Evolutionary conservation across 805 yeast genomes (phyloP).

Genomic region (Ogataea nakhonphanomensis): DNA sequence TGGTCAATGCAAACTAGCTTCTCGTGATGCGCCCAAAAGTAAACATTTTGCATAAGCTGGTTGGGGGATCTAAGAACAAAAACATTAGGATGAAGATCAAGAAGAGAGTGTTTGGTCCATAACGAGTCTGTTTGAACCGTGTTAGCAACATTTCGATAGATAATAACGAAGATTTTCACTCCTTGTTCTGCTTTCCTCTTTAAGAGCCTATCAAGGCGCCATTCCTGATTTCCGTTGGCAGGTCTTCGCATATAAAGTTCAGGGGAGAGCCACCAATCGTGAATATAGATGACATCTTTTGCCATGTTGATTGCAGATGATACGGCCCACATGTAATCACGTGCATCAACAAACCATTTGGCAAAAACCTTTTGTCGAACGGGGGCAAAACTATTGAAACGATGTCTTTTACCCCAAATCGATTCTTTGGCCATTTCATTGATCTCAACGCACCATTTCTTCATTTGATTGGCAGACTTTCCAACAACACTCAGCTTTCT

Average conservation of each 20-base stretch:
- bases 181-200: constrained; percentile 92
- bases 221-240: constrained; percentile 90
- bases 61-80: constrained; percentile 94
- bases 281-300: constrained; percentile 86
- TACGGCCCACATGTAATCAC: constrained; percentile 96
- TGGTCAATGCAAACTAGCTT: constrained; percentile 84
- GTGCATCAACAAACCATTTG: constrained; percentile 90
- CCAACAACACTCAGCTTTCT: constrained; percentile 73
- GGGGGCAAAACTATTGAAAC: constrained; percentile 93
- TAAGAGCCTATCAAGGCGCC: constrained; percentile 84
- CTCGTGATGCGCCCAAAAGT: constrained; percentile 99
- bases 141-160: constrained; percentile 90
- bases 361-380: constrained; percentile 80
- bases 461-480: constrained; percentile 59
- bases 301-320: constrained; percentile 93
- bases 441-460: constrained; percentile 74
- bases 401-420: constrained; percentile 66
- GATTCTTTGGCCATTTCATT: constrained; percentile 63
- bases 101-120: constrained; percentile 90
- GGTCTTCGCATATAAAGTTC: constrained; percentile 92
- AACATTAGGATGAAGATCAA: constrained; percentile 80
- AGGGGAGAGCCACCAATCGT: constrained; percentile 99
- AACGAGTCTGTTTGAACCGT: constrained; percentile 91
- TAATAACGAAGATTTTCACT: constrained; percentile 85
- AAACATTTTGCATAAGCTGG: constrained; percentile 87